A percentile compares a stretch with the other conserved stretches of the same genome.
Evolutionary conservation across 140 eudicot genomes (phyloP).

Genomic region (Erigeron philadelphicus): DNA sequence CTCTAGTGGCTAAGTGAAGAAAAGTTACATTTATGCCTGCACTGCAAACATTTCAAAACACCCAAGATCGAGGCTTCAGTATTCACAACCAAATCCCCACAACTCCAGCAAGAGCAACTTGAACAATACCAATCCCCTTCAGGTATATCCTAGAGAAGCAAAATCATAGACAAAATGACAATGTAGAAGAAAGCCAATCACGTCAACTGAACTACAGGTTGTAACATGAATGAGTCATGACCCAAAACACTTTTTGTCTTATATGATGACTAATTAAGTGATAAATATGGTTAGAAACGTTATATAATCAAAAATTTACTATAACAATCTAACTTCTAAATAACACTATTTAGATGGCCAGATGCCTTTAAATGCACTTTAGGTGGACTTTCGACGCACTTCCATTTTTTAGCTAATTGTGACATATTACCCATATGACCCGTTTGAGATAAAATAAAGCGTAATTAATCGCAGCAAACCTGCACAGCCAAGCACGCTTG

Average conservation of each 20-base stretch:
- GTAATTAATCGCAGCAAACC: slow-evolving; percentile 39
- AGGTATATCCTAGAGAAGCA: slow-evolving; percentile 64
- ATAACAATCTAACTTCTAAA: not conserved
- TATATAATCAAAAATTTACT: not conserved
- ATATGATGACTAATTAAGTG: not conserved
- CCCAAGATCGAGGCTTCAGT: slow-evolving; percentile 29
- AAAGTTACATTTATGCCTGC: slow-evolving; percentile 67
- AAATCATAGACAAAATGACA: slow-evolving; percentile 8
- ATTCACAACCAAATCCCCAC: slow-evolving; percentile 48
- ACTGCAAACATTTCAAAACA: slow-evolving; percentile 62
- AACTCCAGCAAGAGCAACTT: slow-evolving; percentile 74
- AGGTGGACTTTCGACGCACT: not conserved
- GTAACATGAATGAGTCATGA: not conserved
- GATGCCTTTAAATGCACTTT: slow-evolving; percentile 3
- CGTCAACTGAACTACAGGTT: no score
- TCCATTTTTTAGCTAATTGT: not conserved
- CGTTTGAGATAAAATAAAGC: not conserved
- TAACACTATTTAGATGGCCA: not conserved
- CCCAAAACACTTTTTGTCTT: slow-evolving; percentile 7
- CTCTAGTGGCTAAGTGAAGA: slow-evolving; percentile 7
- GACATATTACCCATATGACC: not conserved
- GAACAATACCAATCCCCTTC: slow-evolving; percentile 94
- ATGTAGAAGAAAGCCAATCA: not conserved
- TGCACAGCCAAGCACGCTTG: slow-evolving; percentile 65
- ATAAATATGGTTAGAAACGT: not conserved